Evolutionary conservation across 192 early-diverging fungal species (phyloP).

Genomic region (Backusella westeae): DNA sequence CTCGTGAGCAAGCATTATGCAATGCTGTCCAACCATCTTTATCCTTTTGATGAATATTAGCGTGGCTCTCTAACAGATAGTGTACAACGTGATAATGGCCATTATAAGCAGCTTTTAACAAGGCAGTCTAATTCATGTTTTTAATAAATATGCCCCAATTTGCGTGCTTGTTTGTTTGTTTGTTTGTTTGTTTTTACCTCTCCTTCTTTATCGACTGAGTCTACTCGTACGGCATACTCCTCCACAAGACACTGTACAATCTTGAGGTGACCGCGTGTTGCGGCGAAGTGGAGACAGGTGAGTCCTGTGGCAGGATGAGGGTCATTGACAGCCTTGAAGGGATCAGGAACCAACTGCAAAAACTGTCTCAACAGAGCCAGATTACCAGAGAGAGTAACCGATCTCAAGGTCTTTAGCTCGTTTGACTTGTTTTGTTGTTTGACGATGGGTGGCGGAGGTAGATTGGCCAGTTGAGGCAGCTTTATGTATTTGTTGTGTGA

Average conservation of each 20-base stretch:
- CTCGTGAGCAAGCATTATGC: constrained; percentile 72
- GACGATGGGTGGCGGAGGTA: constrained; percentile 8
- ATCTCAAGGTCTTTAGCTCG: constrained; percentile 17
- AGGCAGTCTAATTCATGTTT: constrained; percentile 52
- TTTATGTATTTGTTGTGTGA: constrained; percentile 49
- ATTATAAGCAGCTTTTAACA: constrained; percentile 69
- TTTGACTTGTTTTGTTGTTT: constrained; percentile 5
- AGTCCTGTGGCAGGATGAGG: constrained; percentile 52
- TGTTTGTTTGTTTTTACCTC: constrained; percentile 45
- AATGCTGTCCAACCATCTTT: constrained; percentile 80
- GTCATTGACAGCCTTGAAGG: constrained; percentile 46
- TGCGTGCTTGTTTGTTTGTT: not conserved
- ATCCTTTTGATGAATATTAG: constrained; percentile 65
- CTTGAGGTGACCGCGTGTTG: constrained; percentile 54
- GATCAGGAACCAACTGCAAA: constrained; percentile 32
- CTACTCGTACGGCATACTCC: constrained; percentile 54
- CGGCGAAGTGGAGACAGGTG: constrained; percentile 60
- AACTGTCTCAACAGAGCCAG: constrained; percentile 40
- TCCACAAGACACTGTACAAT: constrained; percentile 58
- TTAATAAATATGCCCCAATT: not conserved
- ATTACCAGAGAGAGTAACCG: constrained; percentile 33
- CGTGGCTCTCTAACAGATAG: constrained; percentile 54
- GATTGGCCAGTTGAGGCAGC: constrained; percentile 24
- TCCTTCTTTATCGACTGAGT: constrained; percentile 62
- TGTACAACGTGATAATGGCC: constrained; percentile 60